A percentile compares a stretch with the other conserved stretches of the same genome.
These are phyloP conservation scores for Xylariales sp. DNA, from an alignment of 2,329 filamentous ascomycete genomes.

Conservation along the genomic window DNA sequence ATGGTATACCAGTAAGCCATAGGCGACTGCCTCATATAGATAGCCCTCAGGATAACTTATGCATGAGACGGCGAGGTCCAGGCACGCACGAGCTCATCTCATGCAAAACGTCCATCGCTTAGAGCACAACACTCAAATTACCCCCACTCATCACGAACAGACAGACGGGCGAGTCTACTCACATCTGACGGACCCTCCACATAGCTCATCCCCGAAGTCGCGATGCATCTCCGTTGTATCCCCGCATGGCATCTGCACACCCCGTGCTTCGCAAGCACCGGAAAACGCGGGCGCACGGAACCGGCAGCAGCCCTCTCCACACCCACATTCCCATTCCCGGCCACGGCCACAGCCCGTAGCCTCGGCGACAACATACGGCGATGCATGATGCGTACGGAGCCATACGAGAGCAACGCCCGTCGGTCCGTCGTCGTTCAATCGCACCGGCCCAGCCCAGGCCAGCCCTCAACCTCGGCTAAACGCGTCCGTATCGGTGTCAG, in stretches of 20 bases:
- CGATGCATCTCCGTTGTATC: constrained; percentile 39
- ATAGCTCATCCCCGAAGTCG: constrained; percentile 49
- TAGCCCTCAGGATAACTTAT: neutral
- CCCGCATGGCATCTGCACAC: neutral
- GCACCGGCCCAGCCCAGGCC: neutral
- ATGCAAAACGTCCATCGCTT: neutral
- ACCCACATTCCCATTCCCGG: too few species aligned
- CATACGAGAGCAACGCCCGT: neutral
- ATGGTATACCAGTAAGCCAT: neutral
- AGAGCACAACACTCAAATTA: too few species aligned
- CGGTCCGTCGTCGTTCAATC: neutral
- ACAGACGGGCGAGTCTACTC: constrained; percentile 26
- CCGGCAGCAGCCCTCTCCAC: neutral
- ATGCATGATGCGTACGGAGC: constrained; percentile 7
- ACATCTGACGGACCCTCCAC: constrained; percentile 51
- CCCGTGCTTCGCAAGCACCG: constrained; percentile 6
- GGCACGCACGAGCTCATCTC: neutral
- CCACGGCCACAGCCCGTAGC: constrained; percentile 3
- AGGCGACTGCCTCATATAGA: neutral
- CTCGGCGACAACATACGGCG: constrained; percentile 2
- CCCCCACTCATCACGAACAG: neutral
- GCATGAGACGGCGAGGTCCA: neutral
- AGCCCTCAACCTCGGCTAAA: neutral
- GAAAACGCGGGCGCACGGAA: neutral
- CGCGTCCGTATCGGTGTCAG: neutral